A percentile compares a stretch with the other conserved stretches of the same genome.
Evolutionary conservation across 2,329 filamentous ascomycete species (phyloP).

Genomic region (Rosellinia necatrix): DNA sequence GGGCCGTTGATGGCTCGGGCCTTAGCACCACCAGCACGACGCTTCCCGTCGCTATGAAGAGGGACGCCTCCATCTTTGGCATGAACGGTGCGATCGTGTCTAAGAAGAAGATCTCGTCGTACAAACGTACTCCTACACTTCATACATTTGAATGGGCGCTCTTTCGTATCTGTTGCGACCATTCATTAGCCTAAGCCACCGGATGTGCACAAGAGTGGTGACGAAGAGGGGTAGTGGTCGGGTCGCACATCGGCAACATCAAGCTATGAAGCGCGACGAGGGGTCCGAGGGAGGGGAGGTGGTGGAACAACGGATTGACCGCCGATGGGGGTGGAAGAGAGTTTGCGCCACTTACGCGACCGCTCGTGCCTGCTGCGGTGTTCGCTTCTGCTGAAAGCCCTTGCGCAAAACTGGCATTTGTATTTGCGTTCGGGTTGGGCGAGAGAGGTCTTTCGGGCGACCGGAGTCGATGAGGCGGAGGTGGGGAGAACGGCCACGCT

Average conservation of each 20-base stretch:
- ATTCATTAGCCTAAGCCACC: constrained; percentile 40
- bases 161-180: constrained; percentile 82
- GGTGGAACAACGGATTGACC: constrained; percentile 20
- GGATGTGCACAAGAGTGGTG: constrained; percentile 19
- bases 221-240: constrained; percentile 30
- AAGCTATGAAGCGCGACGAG: constrained; percentile 18
- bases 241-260: constrained; percentile 23
- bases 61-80: constrained; percentile 96
- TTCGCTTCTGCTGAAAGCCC: constrained; percentile 96
- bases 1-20: constrained; percentile 65
- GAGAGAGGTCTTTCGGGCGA: constrained; percentile 74
- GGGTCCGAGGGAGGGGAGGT: constrained; percentile 30
- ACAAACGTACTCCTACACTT: constrained; percentile 99
- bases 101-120: constrained; percentile 90
- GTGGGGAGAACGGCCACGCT: constrained; percentile 66
- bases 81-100: constrained; percentile 97
- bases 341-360: constrained; percentile 77
- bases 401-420: constrained; percentile 98
- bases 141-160: constrained; percentile 96
- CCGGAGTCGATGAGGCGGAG: constrained; percentile 68
- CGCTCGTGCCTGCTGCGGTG: constrained; percentile 96
- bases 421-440: constrained; percentile 92
- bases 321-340: constrained; percentile 16
- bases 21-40: constrained; percentile 70
- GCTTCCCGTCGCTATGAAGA: constrained; percentile 91